A percentile compares a stretch with the other conserved stretches of the same genome.
Conservation (phyloP, 164 flowering plant genomes). For the Akebia trifoliata region DNA sequence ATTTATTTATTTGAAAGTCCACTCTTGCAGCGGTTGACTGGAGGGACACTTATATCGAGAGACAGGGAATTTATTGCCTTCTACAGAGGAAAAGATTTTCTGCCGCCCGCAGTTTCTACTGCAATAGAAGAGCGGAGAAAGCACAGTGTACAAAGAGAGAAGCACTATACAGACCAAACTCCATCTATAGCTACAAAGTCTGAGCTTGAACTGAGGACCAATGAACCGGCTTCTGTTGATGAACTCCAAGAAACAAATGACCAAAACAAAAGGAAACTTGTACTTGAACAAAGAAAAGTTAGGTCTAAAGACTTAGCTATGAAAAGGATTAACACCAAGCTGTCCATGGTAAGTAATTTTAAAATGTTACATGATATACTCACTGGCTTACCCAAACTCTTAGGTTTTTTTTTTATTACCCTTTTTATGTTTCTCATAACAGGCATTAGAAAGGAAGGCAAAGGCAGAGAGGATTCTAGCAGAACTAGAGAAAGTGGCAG, state of each 20-base stretch:
- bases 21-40: slow-evolving; percentile 75
- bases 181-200: slow-evolving; percentile 15
- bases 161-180: slow-evolving; percentile 1
- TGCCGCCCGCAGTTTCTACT: slow-evolving; percentile 81
- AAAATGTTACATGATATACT: not conserved
- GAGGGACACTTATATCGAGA: slow-evolving; percentile 76
- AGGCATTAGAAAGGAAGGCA: slow-evolving; percentile 76
- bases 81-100: slow-evolving; percentile 95
- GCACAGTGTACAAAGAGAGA: slow-evolving; percentile 8
- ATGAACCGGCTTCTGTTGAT: slow-evolving; percentile 16
- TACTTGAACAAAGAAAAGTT: slow-evolving; percentile 23
- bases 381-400: slow-evolving; percentile 4
- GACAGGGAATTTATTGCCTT: slow-evolving; percentile 72
- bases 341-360: slow-evolving; percentile 50
- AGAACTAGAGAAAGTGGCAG: slow-evolving; percentile 51
- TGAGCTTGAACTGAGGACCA: slow-evolving; percentile 15
- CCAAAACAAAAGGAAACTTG: slow-evolving; percentile 8
- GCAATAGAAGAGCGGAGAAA: slow-evolving; percentile 71
- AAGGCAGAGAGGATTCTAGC: slow-evolving; percentile 72
- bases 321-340: slow-evolving; percentile 38
- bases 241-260: slow-evolving; percentile 17
- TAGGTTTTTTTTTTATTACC: not conserved
- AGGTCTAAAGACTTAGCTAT: slow-evolving; percentile 30
- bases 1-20: slow-evolving; percentile 13
- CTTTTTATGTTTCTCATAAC: slow-evolving; percentile 12